Percentiles rank a stretch among this genome's conserved stretches.
These are phyloP conservation scores for Tardiomyces digboiensis DNA, from an alignment of 1,139 yeast genomes.

Conservation along the genomic window DNA sequence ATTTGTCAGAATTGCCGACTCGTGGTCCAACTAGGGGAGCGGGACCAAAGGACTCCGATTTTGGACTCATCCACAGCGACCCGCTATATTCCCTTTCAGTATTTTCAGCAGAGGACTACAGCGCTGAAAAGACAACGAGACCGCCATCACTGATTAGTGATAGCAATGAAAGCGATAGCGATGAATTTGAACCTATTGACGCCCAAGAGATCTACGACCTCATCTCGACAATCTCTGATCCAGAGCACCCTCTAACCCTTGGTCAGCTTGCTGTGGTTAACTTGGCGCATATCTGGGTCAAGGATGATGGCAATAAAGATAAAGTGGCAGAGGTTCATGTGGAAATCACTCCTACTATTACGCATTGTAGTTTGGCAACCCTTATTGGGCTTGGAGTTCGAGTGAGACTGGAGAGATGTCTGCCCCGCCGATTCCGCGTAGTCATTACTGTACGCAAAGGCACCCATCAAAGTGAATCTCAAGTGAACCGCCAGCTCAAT, in stretches of 20 bases:
- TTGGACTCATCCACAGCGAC: slow-evolving; percentile 2
- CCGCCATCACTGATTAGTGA: slow-evolving; percentile 1
- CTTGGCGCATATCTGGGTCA: slow-evolving; percentile 65
- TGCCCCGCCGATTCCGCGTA: slow-evolving; percentile 79
- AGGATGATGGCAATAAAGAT: slow-evolving; percentile 39
- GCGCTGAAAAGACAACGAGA: not conserved
- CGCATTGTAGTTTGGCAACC: slow-evolving; percentile 95
- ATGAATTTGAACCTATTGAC: slow-evolving; percentile 59
- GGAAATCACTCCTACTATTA: slow-evolving; percentile 91
- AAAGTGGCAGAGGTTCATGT: slow-evolving; percentile 71
- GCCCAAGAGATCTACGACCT: slow-evolving; percentile 66
- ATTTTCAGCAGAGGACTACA: slow-evolving; percentile 7
- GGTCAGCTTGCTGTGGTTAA: slow-evolving; percentile 96
- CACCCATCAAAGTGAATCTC: slow-evolving; percentile 90
- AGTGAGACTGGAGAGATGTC: slow-evolving; percentile 80
- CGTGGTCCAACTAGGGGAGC: slow-evolving; percentile 27
- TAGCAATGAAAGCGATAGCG: slow-evolving; percentile 3
- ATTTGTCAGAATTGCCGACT: slow-evolving; percentile 66
- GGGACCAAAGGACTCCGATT: slow-evolving; percentile 14
- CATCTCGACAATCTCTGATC: slow-evolving; percentile 86
- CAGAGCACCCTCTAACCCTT: slow-evolving; percentile 92
- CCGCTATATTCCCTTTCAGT: slow-evolving; percentile 13
- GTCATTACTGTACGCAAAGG: slow-evolving; percentile 80
- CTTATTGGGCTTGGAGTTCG: slow-evolving; percentile 92
- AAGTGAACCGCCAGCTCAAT: slow-evolving; percentile 92